Conservation (phyloP, 805 yeast genomes). For the Barnettozyma botsteinii region DNA sequence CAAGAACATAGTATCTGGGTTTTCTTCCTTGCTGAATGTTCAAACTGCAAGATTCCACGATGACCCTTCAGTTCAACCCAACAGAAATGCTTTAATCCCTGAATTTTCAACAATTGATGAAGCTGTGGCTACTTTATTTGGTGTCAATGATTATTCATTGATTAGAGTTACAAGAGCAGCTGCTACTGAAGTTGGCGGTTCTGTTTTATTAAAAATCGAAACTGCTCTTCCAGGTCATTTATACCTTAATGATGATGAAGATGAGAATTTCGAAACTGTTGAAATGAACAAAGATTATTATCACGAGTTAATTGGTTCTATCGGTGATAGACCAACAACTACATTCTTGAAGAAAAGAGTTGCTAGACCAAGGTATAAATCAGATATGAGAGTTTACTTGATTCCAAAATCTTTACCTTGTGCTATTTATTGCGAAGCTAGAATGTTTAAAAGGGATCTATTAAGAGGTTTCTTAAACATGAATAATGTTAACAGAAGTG, state of each 20-base stretch:
- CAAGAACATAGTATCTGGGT: constrained; percentile 18
- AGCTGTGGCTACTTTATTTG: constrained; percentile 40
- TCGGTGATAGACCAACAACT: constrained; percentile 40
- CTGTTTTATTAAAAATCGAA: constrained; percentile 47
- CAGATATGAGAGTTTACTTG: constrained; percentile 56
- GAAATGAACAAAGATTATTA: constrained; percentile 18
- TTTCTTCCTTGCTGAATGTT: constrained; percentile 20
- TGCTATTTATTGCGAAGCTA: constrained; percentile 41
- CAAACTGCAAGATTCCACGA: constrained; percentile 19
- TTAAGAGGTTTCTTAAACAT: constrained; percentile 43
- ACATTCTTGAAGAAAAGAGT: constrained; percentile 49
- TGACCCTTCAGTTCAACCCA: constrained; percentile 31
- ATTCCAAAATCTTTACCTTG: constrained; percentile 37
- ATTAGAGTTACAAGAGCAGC: constrained; percentile 52
- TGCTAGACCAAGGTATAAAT: constrained; percentile 58
- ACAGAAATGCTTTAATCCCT: constrained; percentile 27
- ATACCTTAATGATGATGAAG: constrained; percentile 44
- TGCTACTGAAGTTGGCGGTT: constrained; percentile 45
- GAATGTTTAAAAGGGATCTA: constrained; percentile 48
- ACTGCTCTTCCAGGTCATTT: constrained; percentile 50
- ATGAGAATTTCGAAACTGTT: constrained; percentile 18
- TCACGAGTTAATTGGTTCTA: constrained; percentile 21
- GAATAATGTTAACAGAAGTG: constrained; percentile 22
- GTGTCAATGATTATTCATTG: constrained; percentile 36
- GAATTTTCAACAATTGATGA: constrained; percentile 37